Base-by-base conservation (phyloP, 805 yeast species). In the Myxozyma melibiosi region DNA sequence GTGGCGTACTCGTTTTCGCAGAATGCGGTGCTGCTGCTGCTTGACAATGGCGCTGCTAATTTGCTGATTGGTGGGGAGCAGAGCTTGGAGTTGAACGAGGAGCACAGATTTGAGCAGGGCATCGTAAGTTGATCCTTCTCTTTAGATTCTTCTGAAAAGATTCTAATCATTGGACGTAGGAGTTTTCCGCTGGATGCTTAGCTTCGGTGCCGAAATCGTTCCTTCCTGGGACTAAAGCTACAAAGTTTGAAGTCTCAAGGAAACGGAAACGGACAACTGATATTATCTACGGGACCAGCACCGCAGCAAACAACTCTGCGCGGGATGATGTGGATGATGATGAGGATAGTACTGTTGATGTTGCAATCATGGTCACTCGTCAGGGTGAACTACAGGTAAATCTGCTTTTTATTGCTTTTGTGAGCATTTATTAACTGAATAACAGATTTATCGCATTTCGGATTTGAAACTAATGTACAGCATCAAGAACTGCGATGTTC, bases 181-280 rank as follows among this genome's bases (percentile, higher is more conserved):
- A 28, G 30, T 58, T 59, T 31, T 27, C 55, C 2, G 56, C 62
- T 28, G 63, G 63, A 24, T 50, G 57, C 20, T 18, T 58, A 33
- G 47, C 62, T 14, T 25, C 53, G 20, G n/a, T 58, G 30, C 57
- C 63, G 18, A 39, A 34, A 11, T 8, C 53, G 1, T 56, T 37
- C 24, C n/a, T 50, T 20, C 48, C 47, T 8, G 11, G 39, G 6
- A 14, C 40, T n/a, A n/a, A n/a, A n/a, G n/a, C n/a, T 6, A 16
- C 41, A 7, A 20, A 20, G 11, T 6, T 13, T 1, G 31, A 35
- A 41, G 18, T 41, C 14, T 31, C 51, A 4, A 22, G 42, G 16
- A 55, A 45, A 35, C 51, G 49, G 7, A 51, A 55, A 16, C 55
- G 51, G 8, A 28, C 35, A 16, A 20, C 33, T 18, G 42, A 46